phyloP scores from a whole-genome alignment of 768 basidiomycete species.

The Epithele typhae region DNA sequence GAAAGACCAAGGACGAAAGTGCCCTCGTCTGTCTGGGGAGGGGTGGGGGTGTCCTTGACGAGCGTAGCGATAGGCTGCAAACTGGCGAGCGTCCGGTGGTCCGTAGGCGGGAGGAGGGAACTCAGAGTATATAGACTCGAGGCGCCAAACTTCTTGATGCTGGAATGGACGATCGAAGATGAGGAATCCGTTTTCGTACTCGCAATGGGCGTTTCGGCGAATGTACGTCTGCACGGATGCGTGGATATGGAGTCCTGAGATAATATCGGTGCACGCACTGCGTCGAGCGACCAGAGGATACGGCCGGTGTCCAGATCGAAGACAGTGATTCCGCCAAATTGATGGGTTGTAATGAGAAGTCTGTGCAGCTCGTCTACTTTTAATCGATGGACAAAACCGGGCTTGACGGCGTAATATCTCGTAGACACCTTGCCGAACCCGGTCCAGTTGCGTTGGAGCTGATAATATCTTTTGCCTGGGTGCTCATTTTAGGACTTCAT shows the following conservation, averaged over 20 bases:
- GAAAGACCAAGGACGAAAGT: conserved; percentile 61
- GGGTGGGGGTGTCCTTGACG: too few species aligned
- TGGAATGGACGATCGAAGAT: conserved; percentile 59
- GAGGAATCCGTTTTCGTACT: conserved; percentile 68
- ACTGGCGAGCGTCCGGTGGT: conserved; percentile 18
- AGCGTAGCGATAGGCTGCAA: conserved; percentile 16
- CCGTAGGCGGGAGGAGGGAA: background rate
- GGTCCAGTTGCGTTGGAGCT: conserved; percentile 49
- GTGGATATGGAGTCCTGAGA: too few species aligned
- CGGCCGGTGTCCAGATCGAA: conserved; percentile 45
- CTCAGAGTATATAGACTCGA: conserved; percentile 16
- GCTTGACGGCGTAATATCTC: conserved; percentile 30
- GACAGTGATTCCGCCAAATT: conserved; percentile 54
- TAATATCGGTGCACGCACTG: too few species aligned
- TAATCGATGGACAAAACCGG: conserved; percentile 58
- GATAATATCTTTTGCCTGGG: conserved; percentile 42
- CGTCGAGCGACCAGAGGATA: conserved; percentile 60
- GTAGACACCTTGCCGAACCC: conserved; percentile 37
- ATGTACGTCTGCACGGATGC: conserved; percentile 55
- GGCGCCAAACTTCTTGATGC: conserved; percentile 71
- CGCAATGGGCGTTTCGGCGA: conserved; percentile 58
- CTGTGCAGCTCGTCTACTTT: conserved; percentile 67
- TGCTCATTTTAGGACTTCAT: conserved; percentile 1
- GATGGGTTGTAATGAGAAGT: conserved; percentile 54
- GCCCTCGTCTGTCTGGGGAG: conserved; percentile 30